Conservation (phyloP, 2,329 filamentous ascomycete species). For the Penicillium sp. region DNA sequence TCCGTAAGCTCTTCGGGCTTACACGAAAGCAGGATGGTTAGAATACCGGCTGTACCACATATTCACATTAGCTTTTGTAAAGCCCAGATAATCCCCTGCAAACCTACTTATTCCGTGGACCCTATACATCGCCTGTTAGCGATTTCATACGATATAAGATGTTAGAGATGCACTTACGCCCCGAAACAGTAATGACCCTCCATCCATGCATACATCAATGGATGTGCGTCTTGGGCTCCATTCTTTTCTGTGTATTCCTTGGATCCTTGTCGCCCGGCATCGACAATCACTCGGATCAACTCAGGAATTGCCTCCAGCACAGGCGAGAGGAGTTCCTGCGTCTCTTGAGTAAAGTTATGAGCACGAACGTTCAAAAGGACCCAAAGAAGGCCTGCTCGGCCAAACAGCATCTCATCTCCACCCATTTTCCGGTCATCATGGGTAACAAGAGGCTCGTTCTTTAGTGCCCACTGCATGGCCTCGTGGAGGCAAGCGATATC, state of each 20-base stretch:
- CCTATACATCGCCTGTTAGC: conserved; percentile 14
- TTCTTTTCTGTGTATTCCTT: conserved; percentile 29
- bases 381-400: conserved; percentile 39
- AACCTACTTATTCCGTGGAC: conserved; percentile 30
- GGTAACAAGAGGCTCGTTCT: conserved; percentile 25
- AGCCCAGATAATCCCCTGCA: not conserved
- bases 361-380: conserved; percentile 33
- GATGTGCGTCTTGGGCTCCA: conserved; percentile 30
- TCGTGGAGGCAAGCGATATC: conserved; percentile 30
- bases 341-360: conserved; percentile 21
- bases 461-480: conserved; percentile 28
- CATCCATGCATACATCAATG: conserved; percentile 42
- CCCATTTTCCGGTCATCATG: conserved; percentile 29
- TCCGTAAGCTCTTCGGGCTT: conserved; percentile 29
- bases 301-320: conserved; percentile 28
- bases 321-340: conserved; percentile 17
- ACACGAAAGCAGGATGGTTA: conserved; percentile 36
- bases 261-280: conserved; percentile 31
- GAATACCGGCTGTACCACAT: conserved; percentile 31
- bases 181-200: conserved; percentile 36
- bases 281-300: conserved; percentile 32
- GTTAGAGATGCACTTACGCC: conserved; percentile 28
- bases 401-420: conserved; percentile 39
- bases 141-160: not conserved
- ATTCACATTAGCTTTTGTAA: not conserved